A percentile compares a stretch with the other conserved stretches of the same genome.
phyloP scores from a whole-genome alignment of 495 filamentous ascomycete genomes.

The Aspergillus egyptiacus region DNA sequence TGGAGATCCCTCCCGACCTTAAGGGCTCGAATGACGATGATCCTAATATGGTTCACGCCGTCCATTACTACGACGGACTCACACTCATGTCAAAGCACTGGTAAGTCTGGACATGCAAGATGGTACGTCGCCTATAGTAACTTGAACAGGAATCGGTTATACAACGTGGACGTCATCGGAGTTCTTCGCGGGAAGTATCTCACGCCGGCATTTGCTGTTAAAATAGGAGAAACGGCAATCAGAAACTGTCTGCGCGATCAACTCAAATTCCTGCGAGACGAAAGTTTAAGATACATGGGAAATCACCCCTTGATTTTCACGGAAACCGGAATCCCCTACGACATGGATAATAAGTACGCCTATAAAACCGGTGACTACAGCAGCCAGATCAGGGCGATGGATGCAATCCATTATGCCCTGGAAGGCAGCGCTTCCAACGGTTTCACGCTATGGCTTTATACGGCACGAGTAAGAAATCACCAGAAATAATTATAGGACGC shows the following conservation, averaged over 20 bases:
- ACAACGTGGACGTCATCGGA: constrained; percentile 95
- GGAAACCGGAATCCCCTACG: constrained; percentile 96
- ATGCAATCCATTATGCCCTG: constrained; percentile 91
- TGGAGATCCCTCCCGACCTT: constrained; percentile 83
- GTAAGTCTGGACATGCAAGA: constrained; percentile 32
- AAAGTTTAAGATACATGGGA: constrained; percentile 87
- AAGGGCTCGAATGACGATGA: constrained; percentile 88
- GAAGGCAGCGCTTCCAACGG: constrained; percentile 77
- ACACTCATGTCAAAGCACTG: constrained; percentile 98
- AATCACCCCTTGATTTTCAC: constrained; percentile 85
- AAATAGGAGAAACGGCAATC: constrained; percentile 90
- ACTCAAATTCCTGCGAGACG: constrained; percentile 76
- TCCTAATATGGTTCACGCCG: constrained; percentile 82
- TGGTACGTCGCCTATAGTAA: constrained; percentile 4
- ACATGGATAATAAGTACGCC: constrained; percentile 94
- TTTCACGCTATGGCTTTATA: constrained; percentile 86
- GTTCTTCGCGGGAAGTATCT: constrained; percentile 83
- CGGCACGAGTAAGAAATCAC: constrained; percentile 51
- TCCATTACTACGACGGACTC: constrained; percentile 94
- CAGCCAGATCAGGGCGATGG: constrained; percentile 89
- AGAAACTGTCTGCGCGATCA: constrained; percentile 91
- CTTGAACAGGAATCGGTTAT: constrained; percentile 66
- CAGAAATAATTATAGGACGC: neutral
- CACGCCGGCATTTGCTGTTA: constrained; percentile 82
- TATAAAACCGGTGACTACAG: constrained; percentile 96